Percentiles rank a stretch among this genome's conserved stretches.
phyloP scores from a whole-genome alignment of 1,284 basidiomycete species.

The Singerocomus inundabilis region DNA sequence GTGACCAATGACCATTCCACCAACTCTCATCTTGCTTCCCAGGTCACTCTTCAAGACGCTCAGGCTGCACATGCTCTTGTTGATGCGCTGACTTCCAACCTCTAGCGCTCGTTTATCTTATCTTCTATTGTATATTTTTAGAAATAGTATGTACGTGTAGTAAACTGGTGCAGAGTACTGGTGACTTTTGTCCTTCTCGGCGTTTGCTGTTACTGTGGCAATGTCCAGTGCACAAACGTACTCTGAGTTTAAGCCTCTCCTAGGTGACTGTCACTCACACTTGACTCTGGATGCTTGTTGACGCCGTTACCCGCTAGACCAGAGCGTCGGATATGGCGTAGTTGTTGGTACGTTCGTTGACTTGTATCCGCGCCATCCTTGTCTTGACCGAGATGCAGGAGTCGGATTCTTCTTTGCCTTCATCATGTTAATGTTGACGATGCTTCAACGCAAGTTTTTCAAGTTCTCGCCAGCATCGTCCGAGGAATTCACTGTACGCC shows the following conservation, averaged over 20 bases:
- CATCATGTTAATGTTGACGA: slow-evolving; percentile 45
- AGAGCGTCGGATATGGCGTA: slow-evolving; percentile 51
- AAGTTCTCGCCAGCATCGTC: slow-evolving; percentile 46
- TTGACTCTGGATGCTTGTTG: neutral
- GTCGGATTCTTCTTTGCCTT: slow-evolving; percentile 52
- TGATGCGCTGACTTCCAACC: neutral
- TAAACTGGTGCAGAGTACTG: neutral
- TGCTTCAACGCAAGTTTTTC: slow-evolving; percentile 48
- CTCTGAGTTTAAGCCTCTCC: slow-evolving; percentile 27
- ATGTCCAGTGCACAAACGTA: slow-evolving; percentile 22
- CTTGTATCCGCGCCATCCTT: neutral
- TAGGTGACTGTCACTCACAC: slow-evolving; percentile 14
- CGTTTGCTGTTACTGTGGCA: neutral
- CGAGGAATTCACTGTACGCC: slow-evolving; percentile 53
- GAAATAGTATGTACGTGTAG: slow-evolving; percentile 1
- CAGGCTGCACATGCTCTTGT: neutral
- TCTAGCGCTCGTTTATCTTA: slow-evolving; percentile 6
- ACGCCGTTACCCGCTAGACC: slow-evolving; percentile 24
- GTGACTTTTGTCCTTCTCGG: neutral
- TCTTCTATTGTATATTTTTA: slow-evolving; percentile 17
- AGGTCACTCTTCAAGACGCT: neutral
- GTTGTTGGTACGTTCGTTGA: slow-evolving; percentile 39
- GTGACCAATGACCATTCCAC: neutral
- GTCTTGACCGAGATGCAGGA: slow-evolving; percentile 28
- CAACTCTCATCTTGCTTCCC: neutral